Base-by-base conservation (phyloP, 1,284 basidiomycete genomes). In the Rhodotorula sp. region DNA sequence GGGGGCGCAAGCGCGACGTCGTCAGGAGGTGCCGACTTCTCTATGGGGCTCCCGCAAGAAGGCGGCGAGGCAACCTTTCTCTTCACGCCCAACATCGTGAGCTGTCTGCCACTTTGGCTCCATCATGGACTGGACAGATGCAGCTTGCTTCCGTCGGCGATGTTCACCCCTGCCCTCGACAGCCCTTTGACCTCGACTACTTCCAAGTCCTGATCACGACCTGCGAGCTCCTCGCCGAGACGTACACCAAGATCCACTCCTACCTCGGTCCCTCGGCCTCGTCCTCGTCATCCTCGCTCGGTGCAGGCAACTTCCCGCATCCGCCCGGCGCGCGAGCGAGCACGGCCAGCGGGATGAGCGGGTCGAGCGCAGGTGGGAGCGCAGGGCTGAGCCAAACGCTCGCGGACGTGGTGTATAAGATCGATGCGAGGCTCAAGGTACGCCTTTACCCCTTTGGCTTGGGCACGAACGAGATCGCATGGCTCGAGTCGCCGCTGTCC, bases 111-210 rank as follows among this genome's bases (percentile, higher is more conserved):
- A 19, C 19, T 50, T 34, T 21, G 34, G 48, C n/a, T 58, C 21
- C 50, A 13, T 14, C 21, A 46, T n/a, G 42, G 17, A 34, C 34
- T 34, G 34, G 34, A 2, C 34, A 34, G 21, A 23, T n/a, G 16
- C n/a, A 5, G 19, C 21, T 23, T 4, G 21, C 25, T 17, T 27
- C 25, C 45, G 19, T 41, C 19, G 5, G 13, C 16, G 41, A 17
- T 27, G 3, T n/a, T 13, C 21, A 14, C 45, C 45, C 56, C 21
- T 21, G 44, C 49, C 12, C 34, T 34, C 34, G 64, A 17, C 73
- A 93, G 91, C 90, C 91, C 23, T 93, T 93, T 81, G 83, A 88
- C 7, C 81, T 93, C 64, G 92, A 93, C 81, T 93, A 93, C 78
- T 89, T 91, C 75, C 90, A 93, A 82, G 91, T 90, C 10, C 86